Evolutionary conservation across 164 flowering plant species (phyloP), one percentile per base, ranked within the genome.

Genomic region (Sextonia rubra): DNA sequence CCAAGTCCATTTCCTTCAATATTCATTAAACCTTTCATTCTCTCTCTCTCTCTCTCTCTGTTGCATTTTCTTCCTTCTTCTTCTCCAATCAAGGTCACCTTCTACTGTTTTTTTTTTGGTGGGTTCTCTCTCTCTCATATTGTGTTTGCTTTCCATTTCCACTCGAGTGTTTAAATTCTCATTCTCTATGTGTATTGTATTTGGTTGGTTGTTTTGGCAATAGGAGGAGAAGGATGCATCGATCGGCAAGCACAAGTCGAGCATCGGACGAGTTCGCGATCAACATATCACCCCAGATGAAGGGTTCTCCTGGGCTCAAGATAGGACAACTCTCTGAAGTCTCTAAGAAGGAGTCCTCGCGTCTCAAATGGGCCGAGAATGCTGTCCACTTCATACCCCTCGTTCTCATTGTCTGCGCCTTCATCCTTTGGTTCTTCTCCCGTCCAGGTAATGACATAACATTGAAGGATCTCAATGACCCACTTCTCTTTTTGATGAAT

Each of bases 341-440:
- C 9, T 62, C 75, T 44, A 88, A 87, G 81, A 88, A 81, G 89
- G 86, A 70, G 60, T 60, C 73, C 47, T 24, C 73, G 47, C 81
- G 67, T 8, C 69, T 17, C 29, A 77, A 71, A n/a, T 8, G 80
- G 0, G 83, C 80, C 20, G 88, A 81, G 71, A 85, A 77, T 60
- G 81, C 83, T 0, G 58, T 89, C 74, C 93, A 91, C 69, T 60
- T 89, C 5, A 87, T 89, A 60, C 97, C 97, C 0, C 67, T 88
- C 48, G 73, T 87, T 64, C 69, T 89, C 52, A 11, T 86, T 71
- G 62, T 82, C 27, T 91, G 91, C 76, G 87, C 70, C 71, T 47
- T 87, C 14, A 71, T 82, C 77, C 91, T 87, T 12, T 87, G 90
- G 91, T 4, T 83, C 22, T 82, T 76, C 61, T 87, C 90, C 75